Base-by-base conservation (phyloP, 345 rosid species). In the Salix udensis region DNA sequence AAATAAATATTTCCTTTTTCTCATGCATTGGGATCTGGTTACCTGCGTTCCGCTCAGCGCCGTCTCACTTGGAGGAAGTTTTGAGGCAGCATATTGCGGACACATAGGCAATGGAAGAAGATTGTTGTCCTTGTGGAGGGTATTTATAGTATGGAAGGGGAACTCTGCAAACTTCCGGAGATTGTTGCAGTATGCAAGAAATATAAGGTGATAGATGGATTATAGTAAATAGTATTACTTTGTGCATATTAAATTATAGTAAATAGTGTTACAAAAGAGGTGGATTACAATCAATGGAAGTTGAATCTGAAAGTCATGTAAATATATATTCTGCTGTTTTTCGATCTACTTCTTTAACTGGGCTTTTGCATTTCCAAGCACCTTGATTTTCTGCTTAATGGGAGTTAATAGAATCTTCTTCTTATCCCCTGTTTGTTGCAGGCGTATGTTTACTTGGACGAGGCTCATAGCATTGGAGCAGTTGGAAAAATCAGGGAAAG, bases 381-480 rank as follows among this genome's bases (percentile, higher is more conserved):
- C 37, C 46, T 53, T n/a, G 11, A 26, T 30, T 30, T 34, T 55
- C 50, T 55, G 42, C 14, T 19, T 26, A 6, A 12, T 7, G 12
- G 44, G 26, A n/a, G 66, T 67, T 50, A 24, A 12, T 24, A 44
- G 44, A 62, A 66, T 68, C 44, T 44, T 70, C 42, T 70, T 69
- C 0, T 67, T 24, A 26, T 62, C 13, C 44, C 44, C 44, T 52
- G 1, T 48, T 39, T 62, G 26, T 18, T 23, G 21, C 67, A 96
- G 98, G 99, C 92, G 30, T 96, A 89, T 87, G 73, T 85, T 48
- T 96, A 93, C 81, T 88, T 93, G 86, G 99, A 96, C 26, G 98
- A 96, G 88, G 99, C 99, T 67, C 99, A 96, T 82, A 96, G 99
- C 82, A 93, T 96, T 80, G 97, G 99, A 76, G 99, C 99, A 31